phyloP scores from a whole-genome alignment of 768 basidiomycete species.

The Tylopilus felleus region DNA sequence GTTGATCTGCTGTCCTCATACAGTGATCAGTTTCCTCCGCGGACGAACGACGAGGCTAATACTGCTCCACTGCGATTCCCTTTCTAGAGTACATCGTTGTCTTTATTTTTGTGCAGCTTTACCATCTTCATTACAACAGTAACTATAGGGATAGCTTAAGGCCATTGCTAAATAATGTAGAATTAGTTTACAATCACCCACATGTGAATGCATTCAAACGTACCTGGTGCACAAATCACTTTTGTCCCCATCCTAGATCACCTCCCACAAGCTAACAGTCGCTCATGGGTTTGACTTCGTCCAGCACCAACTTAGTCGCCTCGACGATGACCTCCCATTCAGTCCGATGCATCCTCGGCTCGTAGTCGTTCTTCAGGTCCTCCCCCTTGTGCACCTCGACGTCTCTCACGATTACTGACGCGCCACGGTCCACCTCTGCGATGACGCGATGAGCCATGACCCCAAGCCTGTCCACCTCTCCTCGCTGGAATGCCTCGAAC shows the following conservation, averaged over 20 bases:
- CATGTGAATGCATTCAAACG: slow-evolving; percentile 4
- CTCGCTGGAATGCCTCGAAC: slow-evolving; percentile 81
- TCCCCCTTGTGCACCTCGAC: slow-evolving; percentile 75
- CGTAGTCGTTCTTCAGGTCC: slow-evolving; percentile 59
- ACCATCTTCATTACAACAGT: slow-evolving; percentile 1
- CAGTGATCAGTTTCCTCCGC: slow-evolving; percentile 19
- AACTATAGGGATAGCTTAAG: slow-evolving; percentile 16
- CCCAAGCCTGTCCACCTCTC: slow-evolving; percentile 75
- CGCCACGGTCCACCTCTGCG: slow-evolving; percentile 88
- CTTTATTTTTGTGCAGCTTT: neutral
- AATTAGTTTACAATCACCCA: slow-evolving; percentile 16
- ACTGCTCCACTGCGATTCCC: slow-evolving; percentile 26
- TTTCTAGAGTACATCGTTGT: slow-evolving; percentile 19
- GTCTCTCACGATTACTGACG: slow-evolving; percentile 79
- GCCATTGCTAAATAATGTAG: slow-evolving; percentile 10
- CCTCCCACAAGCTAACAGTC: neutral
- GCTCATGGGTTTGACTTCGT: slow-evolving; percentile 39
- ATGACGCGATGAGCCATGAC: slow-evolving; percentile 95
- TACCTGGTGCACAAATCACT: neutral
- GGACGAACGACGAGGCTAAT: slow-evolving; percentile 12
- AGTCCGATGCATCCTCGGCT: slow-evolving; percentile 69
- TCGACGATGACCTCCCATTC: slow-evolving; percentile 94
- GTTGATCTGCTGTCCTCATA: neutral
- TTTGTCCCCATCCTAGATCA: neutral
- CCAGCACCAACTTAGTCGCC: slow-evolving; percentile 69